A percentile compares a stretch with the other conserved stretches of the same genome.
These are phyloP conservation scores for Pseudozyma pruni DNA, from an alignment of 1,284 basidiomycete species.

Conservation along the genomic window DNA sequence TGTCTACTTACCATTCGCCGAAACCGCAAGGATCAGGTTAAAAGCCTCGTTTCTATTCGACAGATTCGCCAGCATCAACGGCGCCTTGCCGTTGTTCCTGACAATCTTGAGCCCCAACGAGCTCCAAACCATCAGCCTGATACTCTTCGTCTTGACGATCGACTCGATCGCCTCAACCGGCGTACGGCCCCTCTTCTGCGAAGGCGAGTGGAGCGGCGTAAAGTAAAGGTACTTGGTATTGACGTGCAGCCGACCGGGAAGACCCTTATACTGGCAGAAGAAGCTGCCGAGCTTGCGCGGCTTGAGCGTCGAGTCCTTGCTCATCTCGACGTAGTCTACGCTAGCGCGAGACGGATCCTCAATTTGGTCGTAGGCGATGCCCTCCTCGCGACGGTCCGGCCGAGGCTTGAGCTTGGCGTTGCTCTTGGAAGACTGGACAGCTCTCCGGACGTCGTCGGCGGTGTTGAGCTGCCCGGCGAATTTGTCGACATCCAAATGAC, in stretches of 20 bases:
- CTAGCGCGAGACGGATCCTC: conserved; percentile 40
- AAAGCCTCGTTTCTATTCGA: conserved; percentile 65
- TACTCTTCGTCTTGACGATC: conserved; percentile 63
- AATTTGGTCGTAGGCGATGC: conserved; percentile 42
- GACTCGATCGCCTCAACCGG: conserved; percentile 56
- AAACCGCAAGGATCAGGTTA: conserved; percentile 62
- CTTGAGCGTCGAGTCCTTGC: conserved; percentile 40
- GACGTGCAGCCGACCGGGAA: conserved; percentile 63
- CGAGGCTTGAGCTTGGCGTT: conserved; percentile 25
- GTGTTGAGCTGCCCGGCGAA: conserved; percentile 23
- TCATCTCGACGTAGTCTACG: conserved; percentile 45
- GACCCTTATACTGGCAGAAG: conserved; percentile 65
- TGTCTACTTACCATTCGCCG: conserved; percentile 34
- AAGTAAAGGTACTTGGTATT: conserved; percentile 63
- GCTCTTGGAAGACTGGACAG: conserved; percentile 13
- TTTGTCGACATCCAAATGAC: conserved; percentile 49
- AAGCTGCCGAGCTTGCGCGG: conserved; percentile 64
- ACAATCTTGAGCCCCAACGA: conserved; percentile 60
- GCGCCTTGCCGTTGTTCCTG: conserved; percentile 52
- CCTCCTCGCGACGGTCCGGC: conserved; percentile 41
- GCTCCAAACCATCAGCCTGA: conserved; percentile 60
- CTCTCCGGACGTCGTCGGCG: conserved; percentile 37
- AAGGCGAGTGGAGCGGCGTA: conserved; percentile 57
- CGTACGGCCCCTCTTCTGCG: conserved; percentile 52
- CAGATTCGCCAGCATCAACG: conserved; percentile 60